These are phyloP conservation scores for Acidiella bohemica DNA, from an alignment of 495 filamentous ascomycete genomes.

Conservation along the genomic window DNA sequence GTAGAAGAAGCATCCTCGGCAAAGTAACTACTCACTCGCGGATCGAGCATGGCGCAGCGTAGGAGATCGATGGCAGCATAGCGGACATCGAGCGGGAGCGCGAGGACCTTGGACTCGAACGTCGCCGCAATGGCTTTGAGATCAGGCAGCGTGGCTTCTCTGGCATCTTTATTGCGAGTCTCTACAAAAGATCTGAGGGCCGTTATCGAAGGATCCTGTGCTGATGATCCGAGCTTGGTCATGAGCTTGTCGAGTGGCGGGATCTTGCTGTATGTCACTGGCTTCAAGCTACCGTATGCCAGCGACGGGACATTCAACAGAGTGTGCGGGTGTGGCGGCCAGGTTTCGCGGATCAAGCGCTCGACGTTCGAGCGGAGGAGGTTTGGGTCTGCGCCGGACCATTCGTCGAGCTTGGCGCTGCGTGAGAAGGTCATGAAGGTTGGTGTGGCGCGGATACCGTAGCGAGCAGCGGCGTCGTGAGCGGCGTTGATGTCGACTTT, in stretches of 20 bases:
- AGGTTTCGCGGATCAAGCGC: constrained; percentile 61
- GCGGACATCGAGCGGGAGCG: constrained; percentile 41
- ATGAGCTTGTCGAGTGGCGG: constrained; percentile 76
- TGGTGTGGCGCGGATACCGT: constrained; percentile 62
- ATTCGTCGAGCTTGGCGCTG: constrained; percentile 62
- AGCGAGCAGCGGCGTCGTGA: constrained; percentile 50
- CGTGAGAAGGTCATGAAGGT: constrained; percentile 83
- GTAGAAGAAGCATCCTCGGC: constrained; percentile 60
- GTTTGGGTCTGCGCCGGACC: constrained; percentile 60
- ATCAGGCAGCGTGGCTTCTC: constrained; percentile 48
- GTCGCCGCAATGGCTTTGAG: constrained; percentile 42
- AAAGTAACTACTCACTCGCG: constrained; percentile 74
- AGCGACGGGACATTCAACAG: constrained; percentile 56
- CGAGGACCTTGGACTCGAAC: constrained; percentile 36
- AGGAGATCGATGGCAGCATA: constrained; percentile 79
- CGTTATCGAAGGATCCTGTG: constrained; percentile 40
- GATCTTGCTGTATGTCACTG: constrained; percentile 61
- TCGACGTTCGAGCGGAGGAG: constrained; percentile 59
- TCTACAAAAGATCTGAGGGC: constrained; percentile 24
- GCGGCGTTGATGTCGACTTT: constrained; percentile 68
- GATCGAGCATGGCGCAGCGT: constrained; percentile 61
- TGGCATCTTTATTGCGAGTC: constrained; percentile 36
- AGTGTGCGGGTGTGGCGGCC: constrained; percentile 63
- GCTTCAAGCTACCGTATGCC: constrained; percentile 45
- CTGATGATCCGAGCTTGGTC: constrained; percentile 51